Conservation (phyloP, 78 protist genomes). For the Pelomyxa schiedti region DNA sequence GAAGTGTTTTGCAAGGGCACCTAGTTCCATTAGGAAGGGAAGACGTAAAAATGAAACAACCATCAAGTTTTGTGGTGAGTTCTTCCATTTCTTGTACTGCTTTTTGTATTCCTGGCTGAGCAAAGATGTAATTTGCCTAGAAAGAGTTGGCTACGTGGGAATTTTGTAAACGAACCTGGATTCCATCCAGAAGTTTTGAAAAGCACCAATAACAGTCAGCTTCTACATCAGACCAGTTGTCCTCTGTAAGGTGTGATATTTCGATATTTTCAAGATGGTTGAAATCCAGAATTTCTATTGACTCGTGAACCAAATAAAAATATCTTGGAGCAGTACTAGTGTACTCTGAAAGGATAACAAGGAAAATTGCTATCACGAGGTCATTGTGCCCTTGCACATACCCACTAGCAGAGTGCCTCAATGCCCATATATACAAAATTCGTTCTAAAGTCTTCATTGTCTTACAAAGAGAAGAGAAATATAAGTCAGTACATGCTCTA, state of each 20-base stretch:
- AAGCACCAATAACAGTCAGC: slow-evolving; percentile 93
- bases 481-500: slow-evolving; percentile 23
- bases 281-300: too few species aligned
- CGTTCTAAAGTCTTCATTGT: slow-evolving; percentile 77
- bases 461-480: not conserved
- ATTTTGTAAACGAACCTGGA: too few species aligned
- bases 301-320: too few species aligned
- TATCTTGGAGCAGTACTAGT: not conserved
- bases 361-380: slow-evolving; percentile 70
- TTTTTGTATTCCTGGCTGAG: slow-evolving; percentile 86
- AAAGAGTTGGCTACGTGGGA: too few species aligned
- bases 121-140: slow-evolving; percentile 86
- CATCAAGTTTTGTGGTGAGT: slow-evolving; percentile 25
- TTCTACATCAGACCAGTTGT: slow-evolving; percentile 61
- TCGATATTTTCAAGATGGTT: too few species aligned
- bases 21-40: too few species aligned
- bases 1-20: slow-evolving; percentile 57
- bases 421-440: slow-evolving; percentile 82
- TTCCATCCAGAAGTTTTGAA: slow-evolving; percentile 59
- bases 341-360: slow-evolving; percentile 42
- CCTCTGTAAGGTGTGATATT: too few species aligned
- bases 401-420: slow-evolving; percentile 91
- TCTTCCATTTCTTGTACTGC: slow-evolving; percentile 49
- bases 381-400: slow-evolving; percentile 96
- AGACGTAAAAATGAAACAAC: too few species aligned